Conservation (phyloP, 202 grass and related monocot species). For the Carex sylvatica region DNA sequence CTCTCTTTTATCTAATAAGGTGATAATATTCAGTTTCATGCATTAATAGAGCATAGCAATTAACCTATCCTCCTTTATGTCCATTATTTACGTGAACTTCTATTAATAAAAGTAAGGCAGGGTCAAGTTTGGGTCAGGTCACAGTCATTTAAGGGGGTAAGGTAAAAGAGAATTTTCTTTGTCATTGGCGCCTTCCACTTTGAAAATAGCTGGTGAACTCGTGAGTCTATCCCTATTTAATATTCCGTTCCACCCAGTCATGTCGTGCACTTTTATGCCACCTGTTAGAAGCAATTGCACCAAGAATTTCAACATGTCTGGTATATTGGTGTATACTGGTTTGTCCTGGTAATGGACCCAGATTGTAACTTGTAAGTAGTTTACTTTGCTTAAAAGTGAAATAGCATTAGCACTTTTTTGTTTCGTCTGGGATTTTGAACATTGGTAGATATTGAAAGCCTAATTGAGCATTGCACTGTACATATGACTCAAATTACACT, state of each 20-base stretch:
- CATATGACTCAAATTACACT: not conserved
- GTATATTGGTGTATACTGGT: not conserved
- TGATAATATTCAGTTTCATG: not conserved
- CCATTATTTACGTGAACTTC: not conserved
- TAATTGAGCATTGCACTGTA: not conserved
- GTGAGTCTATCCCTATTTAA: not conserved
- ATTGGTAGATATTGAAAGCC: not conserved
- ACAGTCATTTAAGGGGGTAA: not conserved
- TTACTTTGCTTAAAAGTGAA: not conserved
- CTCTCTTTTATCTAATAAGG: not conserved
- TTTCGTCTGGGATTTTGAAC: not conserved
- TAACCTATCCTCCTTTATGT: not conserved
- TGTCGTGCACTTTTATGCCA: not conserved
- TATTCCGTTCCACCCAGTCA: not conserved
- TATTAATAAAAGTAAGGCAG: not conserved
- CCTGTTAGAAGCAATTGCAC: not conserved
- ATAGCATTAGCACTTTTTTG: not conserved
- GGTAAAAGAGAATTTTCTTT: not conserved
- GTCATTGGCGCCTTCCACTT: not conserved
- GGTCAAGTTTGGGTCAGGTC: not conserved
- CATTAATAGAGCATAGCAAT: not conserved
- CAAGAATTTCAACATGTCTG: not conserved
- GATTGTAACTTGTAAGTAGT: not conserved
- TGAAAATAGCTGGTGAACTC: not conserved
- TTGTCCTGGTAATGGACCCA: not conserved